A percentile compares a stretch with the other conserved stretches of the same genome.
Evolutionary conservation across 75 land plant genomes (phyloP).

Genomic region (Selaginella tamariscina): DNA sequence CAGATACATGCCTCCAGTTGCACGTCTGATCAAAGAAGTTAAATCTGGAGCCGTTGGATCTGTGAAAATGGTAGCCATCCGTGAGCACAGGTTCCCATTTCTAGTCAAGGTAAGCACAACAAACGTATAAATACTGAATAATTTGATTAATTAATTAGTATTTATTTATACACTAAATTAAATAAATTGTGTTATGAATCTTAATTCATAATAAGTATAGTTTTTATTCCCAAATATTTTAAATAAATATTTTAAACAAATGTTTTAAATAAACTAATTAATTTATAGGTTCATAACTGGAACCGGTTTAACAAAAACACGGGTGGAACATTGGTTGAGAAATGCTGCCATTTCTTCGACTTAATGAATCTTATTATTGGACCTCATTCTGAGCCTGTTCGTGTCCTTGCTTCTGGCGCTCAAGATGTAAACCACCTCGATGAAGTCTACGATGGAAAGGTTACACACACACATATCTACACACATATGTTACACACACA

Average conservation of each 20-base stretch:
- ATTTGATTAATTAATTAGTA: too few relatives aligned
- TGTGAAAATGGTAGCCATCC: slow-evolving; percentile 91
- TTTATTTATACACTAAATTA: too few relatives aligned
- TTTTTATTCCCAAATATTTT: too few relatives aligned
- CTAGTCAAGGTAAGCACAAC: slow-evolving; percentile 90
- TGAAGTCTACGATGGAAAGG: slow-evolving; percentile 95
- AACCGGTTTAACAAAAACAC: slow-evolving; percentile 85
- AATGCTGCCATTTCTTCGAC: slow-evolving; percentile 99
- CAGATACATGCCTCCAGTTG: slow-evolving; percentile 96
- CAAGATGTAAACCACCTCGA: slow-evolving; percentile 88
- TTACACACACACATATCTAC: slow-evolving; percentile 16
- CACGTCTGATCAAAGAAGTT: slow-evolving; percentile 64
- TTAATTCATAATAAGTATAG: too few relatives aligned
- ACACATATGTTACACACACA: too few relatives aligned
- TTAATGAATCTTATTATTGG: slow-evolving; percentile 81
- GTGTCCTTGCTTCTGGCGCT: slow-evolving; percentile 92
- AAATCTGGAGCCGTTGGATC: slow-evolving; percentile 49
- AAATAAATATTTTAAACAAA: too few relatives aligned
- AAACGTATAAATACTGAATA: too few relatives aligned
- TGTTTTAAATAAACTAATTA: too few relatives aligned
- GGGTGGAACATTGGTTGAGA: slow-evolving; percentile 96
- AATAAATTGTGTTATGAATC: too few relatives aligned
- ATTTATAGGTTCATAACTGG: slow-evolving; percentile 75
- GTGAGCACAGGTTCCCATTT: slow-evolving; percentile 94
- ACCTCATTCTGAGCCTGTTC: slow-evolving; percentile 71